Base-by-base conservation (phyloP, 2,329 filamentous ascomycete species). In the Daldinia eschscholtzii region DNA sequence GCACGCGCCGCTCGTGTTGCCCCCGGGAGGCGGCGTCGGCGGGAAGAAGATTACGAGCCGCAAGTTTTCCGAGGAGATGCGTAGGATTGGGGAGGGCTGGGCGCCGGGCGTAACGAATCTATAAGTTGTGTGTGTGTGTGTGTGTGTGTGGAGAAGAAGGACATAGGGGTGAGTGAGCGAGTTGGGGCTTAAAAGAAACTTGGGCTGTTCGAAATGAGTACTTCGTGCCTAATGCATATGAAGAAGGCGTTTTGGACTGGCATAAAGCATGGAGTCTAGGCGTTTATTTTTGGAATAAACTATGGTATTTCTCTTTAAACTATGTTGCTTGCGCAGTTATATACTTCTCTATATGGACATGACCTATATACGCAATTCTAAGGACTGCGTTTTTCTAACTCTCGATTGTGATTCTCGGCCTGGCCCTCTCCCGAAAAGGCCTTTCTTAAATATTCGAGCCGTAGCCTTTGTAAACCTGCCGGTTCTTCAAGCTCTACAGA, bases 1-100 rank as follows among this genome's bases (percentile, higher is more conserved):
- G 75, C 90, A 94, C 79, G 87, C 88, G 91, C 50, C 91, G 56
- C 79, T 83, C 52, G 56, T 52, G 15, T 10, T 30, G 6, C 26
- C 44, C 68, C 64, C 3, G 79, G 80, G 87, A 87, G 92, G 64
- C 13, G 80, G 80, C 0, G 87, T 85, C 0, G 79, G 80, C 28
- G 85, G 86, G 85, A 87, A 89, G 78, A 90, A 91, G 77, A 98
- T 98, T 72, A 92, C 89, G 59, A 97, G 94, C 79, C 88, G 87
- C 74, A 89, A 84, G 78, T 99, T 99, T 79, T 87, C 89, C 57
- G 88, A 89, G 15, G 94, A 98, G 76, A 91, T 99, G 78, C 89
- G 91, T 79, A 86, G 91, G 73, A 96, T 99, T 79, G 96, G 94
- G 37, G 92, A 95, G 76, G 82, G 82, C 0, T 99, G 96, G 94